A percentile compares a stretch with the other conserved stretches of the same genome.
Evolutionary conservation across 805 yeast genomes (phyloP).

Genomic region (Candida vartiovaarae): DNA sequence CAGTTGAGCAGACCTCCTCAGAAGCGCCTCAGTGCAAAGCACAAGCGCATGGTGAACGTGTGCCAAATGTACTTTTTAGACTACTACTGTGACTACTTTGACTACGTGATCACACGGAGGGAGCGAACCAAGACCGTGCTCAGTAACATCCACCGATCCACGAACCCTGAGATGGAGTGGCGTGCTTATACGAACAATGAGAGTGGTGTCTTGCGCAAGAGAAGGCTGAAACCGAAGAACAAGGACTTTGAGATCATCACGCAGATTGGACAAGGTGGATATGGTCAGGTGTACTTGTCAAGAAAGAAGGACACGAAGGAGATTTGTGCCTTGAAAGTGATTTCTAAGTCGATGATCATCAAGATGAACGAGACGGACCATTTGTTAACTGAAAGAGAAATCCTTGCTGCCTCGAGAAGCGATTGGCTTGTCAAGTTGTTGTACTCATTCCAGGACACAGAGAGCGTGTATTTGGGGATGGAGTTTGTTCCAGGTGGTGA

Average conservation of each 20-base stretch:
- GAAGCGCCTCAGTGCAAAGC: slow-evolving; percentile 35
- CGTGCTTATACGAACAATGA: slow-evolving; percentile 77
- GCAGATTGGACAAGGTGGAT: slow-evolving; percentile 99
- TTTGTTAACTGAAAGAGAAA: slow-evolving; percentile 93
- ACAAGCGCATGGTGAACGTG: slow-evolving; percentile 81
- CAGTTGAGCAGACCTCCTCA: slow-evolving; percentile 1
- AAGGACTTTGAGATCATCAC: slow-evolving; percentile 95
- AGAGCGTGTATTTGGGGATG: slow-evolving; percentile 91
- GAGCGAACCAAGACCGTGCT: slow-evolving; percentile 73
- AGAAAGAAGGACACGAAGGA: slow-evolving; percentile 91
- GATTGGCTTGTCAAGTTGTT: slow-evolving; percentile 93
- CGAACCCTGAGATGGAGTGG: slow-evolving; percentile 48
- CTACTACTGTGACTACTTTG: slow-evolving; percentile 93
- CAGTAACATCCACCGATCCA: slow-evolving; percentile 37
- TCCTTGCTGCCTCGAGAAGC: slow-evolving; percentile 88
- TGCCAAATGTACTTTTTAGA: slow-evolving; percentile 92
- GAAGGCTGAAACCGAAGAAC: slow-evolving; percentile 87
- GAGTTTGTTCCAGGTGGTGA: slow-evolving; percentile 99
- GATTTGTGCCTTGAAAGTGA: slow-evolving; percentile 88
- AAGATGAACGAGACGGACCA: slow-evolving; percentile 94
- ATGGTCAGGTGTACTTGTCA: slow-evolving; percentile 97
- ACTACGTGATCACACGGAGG: slow-evolving; percentile 81
- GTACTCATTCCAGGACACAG: slow-evolving; percentile 92
- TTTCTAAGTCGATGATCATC: slow-evolving; percentile 78
- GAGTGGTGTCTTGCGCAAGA: slow-evolving; percentile 73